A percentile compares a stretch with the other conserved stretches of the same genome.
Conservation (phyloP, 2,329 filamentous ascomycete genomes). For the Monosporascus sp. region DNA sequence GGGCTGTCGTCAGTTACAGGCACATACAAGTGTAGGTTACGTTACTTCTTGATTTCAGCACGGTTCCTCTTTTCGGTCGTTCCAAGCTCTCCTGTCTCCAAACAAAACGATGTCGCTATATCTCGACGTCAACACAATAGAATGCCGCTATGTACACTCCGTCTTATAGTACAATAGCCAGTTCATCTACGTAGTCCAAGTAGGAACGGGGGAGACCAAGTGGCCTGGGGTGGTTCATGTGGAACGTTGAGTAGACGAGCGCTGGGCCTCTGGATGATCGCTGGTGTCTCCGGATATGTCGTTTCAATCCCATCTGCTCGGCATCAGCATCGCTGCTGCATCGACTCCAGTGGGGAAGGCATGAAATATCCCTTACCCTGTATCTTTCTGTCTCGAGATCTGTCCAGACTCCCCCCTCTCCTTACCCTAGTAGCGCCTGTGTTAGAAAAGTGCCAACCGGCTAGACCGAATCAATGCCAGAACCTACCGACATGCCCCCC, state of each 20-base stretch:
- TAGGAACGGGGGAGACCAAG: background rate
- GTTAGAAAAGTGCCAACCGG: background rate
- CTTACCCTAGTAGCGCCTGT: constrained; percentile 49
- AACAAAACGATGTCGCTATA: background rate
- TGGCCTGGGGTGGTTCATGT: background rate
- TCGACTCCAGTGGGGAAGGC: background rate
- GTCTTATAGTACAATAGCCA: background rate
- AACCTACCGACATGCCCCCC: constrained; percentile 68
- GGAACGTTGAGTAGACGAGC: background rate
- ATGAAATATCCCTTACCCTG: constrained; percentile 51
- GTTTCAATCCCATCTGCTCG: background rate
- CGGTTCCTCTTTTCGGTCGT: no score
- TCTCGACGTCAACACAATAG: background rate
- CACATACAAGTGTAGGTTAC: no score
- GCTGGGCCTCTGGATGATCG: background rate
- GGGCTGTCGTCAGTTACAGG: no score
- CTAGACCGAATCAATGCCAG: constrained; percentile 10
- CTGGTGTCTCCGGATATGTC: background rate
- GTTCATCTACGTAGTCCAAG: background rate
- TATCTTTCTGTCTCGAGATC: constrained; percentile 72
- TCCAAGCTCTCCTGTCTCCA: no score
- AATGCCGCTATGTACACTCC: background rate
- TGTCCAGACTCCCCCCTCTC: constrained; percentile 61
- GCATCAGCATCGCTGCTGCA: background rate
- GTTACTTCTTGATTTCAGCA: no score